Conservation (phyloP, 2,329 filamentous ascomycete genomes). For the Teratosphaeriaceae sp. region DNA sequence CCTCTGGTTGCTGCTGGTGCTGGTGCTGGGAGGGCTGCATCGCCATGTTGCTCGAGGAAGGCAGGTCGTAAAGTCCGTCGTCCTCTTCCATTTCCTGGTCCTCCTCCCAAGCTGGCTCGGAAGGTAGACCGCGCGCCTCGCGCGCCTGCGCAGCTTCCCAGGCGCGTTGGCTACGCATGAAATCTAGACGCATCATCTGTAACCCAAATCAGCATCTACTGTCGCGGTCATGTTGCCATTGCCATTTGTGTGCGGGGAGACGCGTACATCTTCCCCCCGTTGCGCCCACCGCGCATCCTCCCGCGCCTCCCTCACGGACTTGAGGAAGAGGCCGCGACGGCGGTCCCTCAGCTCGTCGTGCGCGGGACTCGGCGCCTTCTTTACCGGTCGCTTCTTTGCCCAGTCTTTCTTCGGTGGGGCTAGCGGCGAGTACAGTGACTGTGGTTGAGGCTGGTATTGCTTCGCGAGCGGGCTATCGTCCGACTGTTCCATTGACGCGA, state of each 20-base stretch:
- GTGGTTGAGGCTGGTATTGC: neutral
- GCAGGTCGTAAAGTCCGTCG: slow-evolving; percentile 14
- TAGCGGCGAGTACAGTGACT: no score
- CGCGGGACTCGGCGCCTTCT: slow-evolving; percentile 57
- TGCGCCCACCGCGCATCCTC: slow-evolving; percentile 42
- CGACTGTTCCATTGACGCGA: neutral
- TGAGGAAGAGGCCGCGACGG: slow-evolving; percentile 61
- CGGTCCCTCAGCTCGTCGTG: slow-evolving; percentile 57
- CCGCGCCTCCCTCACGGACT: slow-evolving; percentile 43
- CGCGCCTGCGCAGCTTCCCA: slow-evolving; percentile 41
- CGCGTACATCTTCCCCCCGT: slow-evolving; percentile 40
- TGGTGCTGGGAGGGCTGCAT: slow-evolving; percentile 12
- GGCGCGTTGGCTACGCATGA: slow-evolving; percentile 34
- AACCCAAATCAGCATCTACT: neutral
- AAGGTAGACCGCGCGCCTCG: slow-evolving; percentile 29
- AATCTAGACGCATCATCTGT: slow-evolving; percentile 42
- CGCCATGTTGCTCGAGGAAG: slow-evolving; percentile 5
- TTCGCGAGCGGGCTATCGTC: neutral
- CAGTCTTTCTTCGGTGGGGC: no score
- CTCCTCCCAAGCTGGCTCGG: slow-evolving; percentile 18
- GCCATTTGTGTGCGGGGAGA: neutral
- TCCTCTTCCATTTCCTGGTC: slow-evolving; percentile 23
- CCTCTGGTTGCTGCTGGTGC: slow-evolving; percentile 9
- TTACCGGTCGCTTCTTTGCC: slow-evolving; percentile 43
- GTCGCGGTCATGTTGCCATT: neutral